A percentile compares a stretch with the other conserved stretches of the same genome.
These are phyloP conservation scores for Trichoderma oligosporum DNA, from an alignment of 2,329 filamentous ascomycete genomes.

Conservation along the genomic window DNA sequence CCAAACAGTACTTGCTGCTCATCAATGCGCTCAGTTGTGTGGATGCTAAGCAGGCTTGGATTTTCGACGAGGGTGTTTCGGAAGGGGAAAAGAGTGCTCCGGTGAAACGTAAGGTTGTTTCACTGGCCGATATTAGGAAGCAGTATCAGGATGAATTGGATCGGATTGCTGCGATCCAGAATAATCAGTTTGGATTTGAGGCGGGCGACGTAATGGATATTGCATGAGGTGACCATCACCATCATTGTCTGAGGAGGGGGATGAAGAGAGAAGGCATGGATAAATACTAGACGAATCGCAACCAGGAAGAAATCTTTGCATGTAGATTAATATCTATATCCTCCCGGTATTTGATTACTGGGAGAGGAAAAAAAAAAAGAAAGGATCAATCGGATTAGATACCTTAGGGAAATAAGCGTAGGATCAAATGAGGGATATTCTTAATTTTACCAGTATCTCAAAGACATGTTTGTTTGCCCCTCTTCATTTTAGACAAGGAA, in stretches of 20 bases:
- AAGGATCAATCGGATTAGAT: slow-evolving; percentile 27
- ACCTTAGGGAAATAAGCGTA: slow-evolving; percentile 29
- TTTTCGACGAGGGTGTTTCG: slow-evolving; percentile 46
- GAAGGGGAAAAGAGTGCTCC: slow-evolving; percentile 20
- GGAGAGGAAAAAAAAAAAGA: neutral
- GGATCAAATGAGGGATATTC: slow-evolving; percentile 26
- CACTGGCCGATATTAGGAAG: slow-evolving; percentile 77
- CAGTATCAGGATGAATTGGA: slow-evolving; percentile 91
- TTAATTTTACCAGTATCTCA: neutral
- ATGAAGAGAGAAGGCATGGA: neutral
- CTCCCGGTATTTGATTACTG: neutral
- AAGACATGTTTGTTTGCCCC: slow-evolving; percentile 21
- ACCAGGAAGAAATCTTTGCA: neutral
- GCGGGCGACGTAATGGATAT: slow-evolving; percentile 53
- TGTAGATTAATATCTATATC: slow-evolving; percentile 15
- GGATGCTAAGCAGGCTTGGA: slow-evolving; percentile 74
- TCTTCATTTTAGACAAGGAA: slow-evolving; percentile 13
- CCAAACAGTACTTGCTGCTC: slow-evolving; percentile 78
- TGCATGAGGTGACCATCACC: no score
- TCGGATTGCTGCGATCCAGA: slow-evolving; percentile 79
- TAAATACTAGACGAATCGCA: neutral
- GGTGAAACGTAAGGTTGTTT: slow-evolving; percentile 71
- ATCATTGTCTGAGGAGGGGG: neutral
- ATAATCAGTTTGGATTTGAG: slow-evolving; percentile 79
- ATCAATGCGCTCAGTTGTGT: slow-evolving; percentile 93